These are phyloP conservation scores for Starmerella apis DNA, from an alignment of 805 yeast genomes.

Conservation along the genomic window DNA sequence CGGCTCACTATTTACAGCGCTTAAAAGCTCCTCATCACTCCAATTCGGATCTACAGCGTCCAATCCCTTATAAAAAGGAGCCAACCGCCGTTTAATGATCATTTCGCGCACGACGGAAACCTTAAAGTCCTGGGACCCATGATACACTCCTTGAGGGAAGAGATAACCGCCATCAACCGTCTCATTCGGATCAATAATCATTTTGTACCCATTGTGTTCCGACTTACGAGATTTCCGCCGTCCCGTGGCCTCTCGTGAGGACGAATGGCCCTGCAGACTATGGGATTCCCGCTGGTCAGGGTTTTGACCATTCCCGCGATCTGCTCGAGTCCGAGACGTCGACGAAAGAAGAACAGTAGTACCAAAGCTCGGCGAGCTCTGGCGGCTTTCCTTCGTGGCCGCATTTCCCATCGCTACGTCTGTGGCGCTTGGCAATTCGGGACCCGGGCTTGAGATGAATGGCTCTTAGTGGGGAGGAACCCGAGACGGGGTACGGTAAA, in stretches of 20 bases:
- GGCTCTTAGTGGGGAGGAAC: background rate
- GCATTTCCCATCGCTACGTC: constrained; percentile 27
- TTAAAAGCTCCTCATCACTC: constrained; percentile 57
- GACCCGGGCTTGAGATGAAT: background rate
- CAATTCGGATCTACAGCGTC: constrained; percentile 66
- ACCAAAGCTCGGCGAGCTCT: constrained; percentile 1
- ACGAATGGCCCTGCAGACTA: background rate
- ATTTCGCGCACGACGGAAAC: constrained; percentile 60
- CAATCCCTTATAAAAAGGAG: constrained; percentile 86
- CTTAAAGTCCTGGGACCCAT: constrained; percentile 62
- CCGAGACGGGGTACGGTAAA: background rate
- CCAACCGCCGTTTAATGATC: constrained; percentile 58
- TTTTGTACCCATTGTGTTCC: constrained; percentile 18
- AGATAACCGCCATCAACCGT: constrained; percentile 88
- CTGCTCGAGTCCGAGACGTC: background rate
- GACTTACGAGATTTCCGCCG: constrained; percentile 6
- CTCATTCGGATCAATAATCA: constrained; percentile 37
- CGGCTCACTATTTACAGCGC: background rate
- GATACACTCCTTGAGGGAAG: constrained; percentile 85
- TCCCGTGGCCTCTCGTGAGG: background rate
- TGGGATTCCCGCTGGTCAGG: background rate
- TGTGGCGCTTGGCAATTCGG: background rate
- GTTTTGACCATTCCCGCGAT: background rate
- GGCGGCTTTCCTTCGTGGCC: constrained; percentile 25
- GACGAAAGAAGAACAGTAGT: background rate